A percentile compares a stretch with the other conserved stretches of the same genome.
Conservation (phyloP, 2,329 filamentous ascomycete species). For the Neofusicoccum kwambonambiense region DNA sequence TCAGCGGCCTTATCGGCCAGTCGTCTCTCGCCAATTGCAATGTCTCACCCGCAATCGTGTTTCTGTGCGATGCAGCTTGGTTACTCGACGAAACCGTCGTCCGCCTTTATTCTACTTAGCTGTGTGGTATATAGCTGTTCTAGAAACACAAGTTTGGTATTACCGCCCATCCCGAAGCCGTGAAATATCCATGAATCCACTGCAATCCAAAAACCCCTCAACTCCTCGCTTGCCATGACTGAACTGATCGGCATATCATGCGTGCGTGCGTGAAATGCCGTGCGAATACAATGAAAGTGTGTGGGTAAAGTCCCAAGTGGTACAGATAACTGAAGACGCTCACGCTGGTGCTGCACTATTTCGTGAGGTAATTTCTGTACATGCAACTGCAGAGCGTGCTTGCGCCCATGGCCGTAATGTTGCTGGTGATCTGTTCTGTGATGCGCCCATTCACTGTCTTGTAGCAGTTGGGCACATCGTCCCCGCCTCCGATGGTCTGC, state of each 20-base stretch:
- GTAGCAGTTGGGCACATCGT: conserved; percentile 56
- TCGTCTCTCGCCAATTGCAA: background rate
- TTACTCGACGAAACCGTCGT: background rate
- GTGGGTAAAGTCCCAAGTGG: background rate
- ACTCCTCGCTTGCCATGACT: conserved; percentile 3
- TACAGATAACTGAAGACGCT: background rate
- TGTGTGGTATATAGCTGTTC: background rate
- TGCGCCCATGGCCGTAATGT: conserved; percentile 35
- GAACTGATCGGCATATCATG: background rate
- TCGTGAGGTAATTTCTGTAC: conserved; percentile 41
- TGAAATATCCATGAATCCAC: background rate
- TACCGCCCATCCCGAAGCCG: background rate
- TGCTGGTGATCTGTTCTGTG: conserved; percentile 37
- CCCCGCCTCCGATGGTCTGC: conserved; percentile 50
- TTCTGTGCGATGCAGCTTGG: background rate
- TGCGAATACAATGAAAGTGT: background rate
- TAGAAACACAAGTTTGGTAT: background rate
- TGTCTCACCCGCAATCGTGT: background rate
- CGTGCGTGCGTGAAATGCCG: background rate
- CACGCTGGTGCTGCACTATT: background rate
- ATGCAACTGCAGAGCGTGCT: conserved; percentile 45
- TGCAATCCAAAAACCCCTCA: background rate
- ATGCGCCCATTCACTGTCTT: conserved; percentile 37
- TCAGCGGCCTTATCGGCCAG: background rate
- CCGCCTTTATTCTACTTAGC: background rate